Evolutionary conservation across 352 stramenopile genomes (phyloP), one percentile per base, ranked within the genome.

Genomic region (Pythium vanterpoolii): DNA sequence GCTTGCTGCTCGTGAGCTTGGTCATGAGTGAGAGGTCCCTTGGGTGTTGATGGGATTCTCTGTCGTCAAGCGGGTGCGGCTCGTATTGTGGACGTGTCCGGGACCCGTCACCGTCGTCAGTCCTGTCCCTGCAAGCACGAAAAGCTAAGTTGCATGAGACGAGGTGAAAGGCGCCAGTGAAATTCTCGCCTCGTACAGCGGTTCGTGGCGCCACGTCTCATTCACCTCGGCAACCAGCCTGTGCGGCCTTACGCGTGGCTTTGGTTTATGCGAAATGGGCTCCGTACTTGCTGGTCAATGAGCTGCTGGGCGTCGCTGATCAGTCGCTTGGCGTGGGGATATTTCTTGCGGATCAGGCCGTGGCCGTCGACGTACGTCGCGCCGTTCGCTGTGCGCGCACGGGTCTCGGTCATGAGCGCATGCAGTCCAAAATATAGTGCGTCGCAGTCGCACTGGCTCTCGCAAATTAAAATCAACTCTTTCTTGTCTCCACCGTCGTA

Each of bases 391-490:
- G 78, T 76, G 43, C 77, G 70, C 0, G 46, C 66, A 16, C 66
- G 62, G 4, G 67, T 72, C 58, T 90, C 80, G 0, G 46, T 56
- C 55, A 86, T 59, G 28, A 90, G 50, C 40, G 77, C 72, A 19
- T 64, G 64, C 38, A 90, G 53, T 6, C 76, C 77, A 62, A 81
- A 83, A 48, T 68, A 61, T 27, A 90, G 64, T 19, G 79, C 77
- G 21, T 86, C 64, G 56, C 77, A 80, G 53, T 87, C 80, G 40
- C 71, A 79, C 26, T 71, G 50, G n/a, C 74, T 78, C 47, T 90
- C 80, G 31, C 76, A 86, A 21, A 88, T 69, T 21, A 90, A 62
- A 16, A 88, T 77, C 31, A 90, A 60, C 49, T 88, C 80, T 6
- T 46, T 46, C 6, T 23, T 28, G 0, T 51, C 54, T 40, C 60